These are phyloP conservation scores for Pseudocercospora macadamiae DNA, from an alignment of 2,329 filamentous ascomycete species.

Conservation along the genomic window DNA sequence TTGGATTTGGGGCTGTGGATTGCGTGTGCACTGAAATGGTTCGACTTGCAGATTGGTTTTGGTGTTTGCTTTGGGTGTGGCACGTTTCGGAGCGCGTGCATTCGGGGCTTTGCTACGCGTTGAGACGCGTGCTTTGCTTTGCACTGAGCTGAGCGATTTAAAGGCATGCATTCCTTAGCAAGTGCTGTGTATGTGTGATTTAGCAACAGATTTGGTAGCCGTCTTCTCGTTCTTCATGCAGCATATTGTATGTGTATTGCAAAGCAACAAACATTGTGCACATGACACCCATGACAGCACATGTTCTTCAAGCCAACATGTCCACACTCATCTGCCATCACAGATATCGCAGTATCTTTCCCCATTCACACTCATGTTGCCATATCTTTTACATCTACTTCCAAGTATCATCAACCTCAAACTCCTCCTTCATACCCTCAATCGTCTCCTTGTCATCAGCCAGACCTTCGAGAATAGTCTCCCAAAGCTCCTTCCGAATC, in stretches of 20 bases:
- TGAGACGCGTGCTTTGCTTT: too few relatives aligned
- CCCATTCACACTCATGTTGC: background rate
- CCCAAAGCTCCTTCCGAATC: constrained; percentile 58
- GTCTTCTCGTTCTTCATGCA: too few relatives aligned
- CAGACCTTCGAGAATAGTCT: constrained; percentile 50
- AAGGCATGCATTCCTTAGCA: too few relatives aligned
- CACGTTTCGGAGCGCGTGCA: background rate
- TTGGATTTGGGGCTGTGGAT: background rate
- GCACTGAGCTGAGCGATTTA: too few relatives aligned
- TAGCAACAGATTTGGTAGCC: background rate
- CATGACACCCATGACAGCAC: too few relatives aligned
- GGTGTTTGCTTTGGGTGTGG: background rate
- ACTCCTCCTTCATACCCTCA: constrained; percentile 42
- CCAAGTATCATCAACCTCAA: constrained; percentile 31
- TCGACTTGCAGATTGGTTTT: background rate
- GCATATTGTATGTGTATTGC: too few relatives aligned
- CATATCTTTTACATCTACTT: background rate
- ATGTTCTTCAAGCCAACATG: background rate
- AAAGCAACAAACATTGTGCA: too few relatives aligned
- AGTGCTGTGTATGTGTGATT: background rate
- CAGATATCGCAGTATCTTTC: background rate
- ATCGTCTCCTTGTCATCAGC: constrained; percentile 50
- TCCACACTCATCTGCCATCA: background rate
- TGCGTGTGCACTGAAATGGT: background rate
- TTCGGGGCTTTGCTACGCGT: constrained; percentile 5